Evolutionary conservation across 1,284 basidiomycete species (phyloP), one percentile per base, ranked within the genome.

Genomic region (Ustilago tritici): DNA sequence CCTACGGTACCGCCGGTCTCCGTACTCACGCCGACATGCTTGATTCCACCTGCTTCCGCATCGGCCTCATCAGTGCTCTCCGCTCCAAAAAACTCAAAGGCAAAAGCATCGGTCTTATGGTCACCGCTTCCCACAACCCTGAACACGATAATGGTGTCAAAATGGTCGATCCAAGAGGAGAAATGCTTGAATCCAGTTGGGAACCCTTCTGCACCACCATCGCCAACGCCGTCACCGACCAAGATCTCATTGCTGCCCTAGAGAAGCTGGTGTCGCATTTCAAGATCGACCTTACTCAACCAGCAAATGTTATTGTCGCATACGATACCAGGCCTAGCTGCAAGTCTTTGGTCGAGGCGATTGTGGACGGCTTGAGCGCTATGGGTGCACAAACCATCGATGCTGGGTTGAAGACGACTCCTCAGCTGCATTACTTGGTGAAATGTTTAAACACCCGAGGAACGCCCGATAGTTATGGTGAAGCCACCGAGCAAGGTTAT

Each of bases 61-160:
- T 97, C 11, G 97, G 95, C 8, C 88, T 99, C 46, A 89, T 99
- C 28, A 96, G 96, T 52, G 93, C 91, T 4, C 89, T 99, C 49
- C 89, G 97, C 70, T 97, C 95, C 88, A 96, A 93, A 88, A 92
- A 91, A 77, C 89, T 95, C 41, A 92, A 92, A 85, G 95, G 97
- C 55, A 93, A 92, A 86, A 92, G 92, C 40, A 93, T 99, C 82
- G 97, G 97, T 36, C 93, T 99, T 28, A 99, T 99, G 97, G 92
- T 99, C 83, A 99, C 97, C 43, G 97, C 97, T 4, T 97, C 95
- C 31, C 97, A 99, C 88, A 99, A 99, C 87, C 96, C 96, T 19
- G 96, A 96, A 86, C 90, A 91, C 83, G 97, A 99, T 87, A 99
- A 99, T 86, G 97, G 97, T 40, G 94, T 98, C 73, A 99, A 99